Conservation (phyloP, 768 basidiomycete genomes). For the Leccinum incarnatum region DNA sequence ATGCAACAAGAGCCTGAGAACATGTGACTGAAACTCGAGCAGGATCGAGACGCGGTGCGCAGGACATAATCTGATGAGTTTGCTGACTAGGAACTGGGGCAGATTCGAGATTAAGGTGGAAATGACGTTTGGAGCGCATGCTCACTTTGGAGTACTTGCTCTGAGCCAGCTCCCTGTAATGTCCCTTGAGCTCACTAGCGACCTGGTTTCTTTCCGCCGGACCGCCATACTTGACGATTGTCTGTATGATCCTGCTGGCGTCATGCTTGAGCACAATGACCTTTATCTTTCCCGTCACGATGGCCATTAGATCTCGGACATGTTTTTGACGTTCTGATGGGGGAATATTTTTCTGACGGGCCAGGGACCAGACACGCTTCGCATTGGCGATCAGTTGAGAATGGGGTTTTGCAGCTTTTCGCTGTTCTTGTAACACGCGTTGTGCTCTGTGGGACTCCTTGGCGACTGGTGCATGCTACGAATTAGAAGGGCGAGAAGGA, state of each 20-base stretch:
- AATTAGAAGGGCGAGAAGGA: conserved; percentile 8
- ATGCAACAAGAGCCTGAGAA: conserved; percentile 78
- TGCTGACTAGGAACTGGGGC: conserved; percentile 71
- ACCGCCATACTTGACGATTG: conserved; percentile 77
- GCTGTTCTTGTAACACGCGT: conserved; percentile 61
- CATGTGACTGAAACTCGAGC: conserved; percentile 70
- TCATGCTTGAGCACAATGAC: conserved; percentile 92
- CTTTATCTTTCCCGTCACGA: conserved; percentile 77
- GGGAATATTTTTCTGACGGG: conserved; percentile 68
- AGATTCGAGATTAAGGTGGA: not conserved
- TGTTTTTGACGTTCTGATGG: conserved; percentile 72
- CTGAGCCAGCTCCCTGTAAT: conserved; percentile 73
- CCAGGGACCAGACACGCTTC: conserved; percentile 75
- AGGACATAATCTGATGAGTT: conserved; percentile 75
- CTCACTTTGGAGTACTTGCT: conserved; percentile 88
- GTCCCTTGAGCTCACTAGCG: conserved; percentile 79
- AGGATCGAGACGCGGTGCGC: conserved; percentile 73
- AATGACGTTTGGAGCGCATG: not conserved
- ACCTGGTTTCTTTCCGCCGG: conserved; percentile 75
- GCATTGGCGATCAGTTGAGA: conserved; percentile 66
- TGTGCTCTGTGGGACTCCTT: conserved; percentile 74
- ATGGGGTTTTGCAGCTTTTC: conserved; percentile 76
- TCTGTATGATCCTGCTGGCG: conserved; percentile 82
- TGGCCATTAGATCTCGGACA: conserved; percentile 67
- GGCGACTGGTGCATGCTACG: conserved; percentile 40